phyloP scores from a whole-genome alignment of 164 flowering plant genomes.

The Stephania japonica region DNA sequence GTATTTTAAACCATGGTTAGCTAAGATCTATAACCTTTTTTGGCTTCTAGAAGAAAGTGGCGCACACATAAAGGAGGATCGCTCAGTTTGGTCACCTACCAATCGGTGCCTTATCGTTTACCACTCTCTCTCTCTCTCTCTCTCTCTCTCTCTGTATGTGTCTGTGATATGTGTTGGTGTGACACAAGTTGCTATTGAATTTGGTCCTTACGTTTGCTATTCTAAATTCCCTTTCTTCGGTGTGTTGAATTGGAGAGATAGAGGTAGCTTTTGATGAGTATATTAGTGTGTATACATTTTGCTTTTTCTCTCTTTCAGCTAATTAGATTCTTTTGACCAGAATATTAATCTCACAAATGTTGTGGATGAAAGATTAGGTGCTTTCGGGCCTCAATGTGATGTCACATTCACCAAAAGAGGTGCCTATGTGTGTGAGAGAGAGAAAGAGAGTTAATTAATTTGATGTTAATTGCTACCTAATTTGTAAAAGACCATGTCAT shows the following conservation, averaged over 20 bases:
- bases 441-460: not conserved
- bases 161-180: not conserved
- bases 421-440: too few species aligned
- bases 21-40: not conserved
- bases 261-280: not conserved
- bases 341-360: not conserved
- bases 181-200: not conserved
- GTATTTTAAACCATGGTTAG: not conserved
- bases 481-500: not conserved
- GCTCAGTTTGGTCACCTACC: not conserved
- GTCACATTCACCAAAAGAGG: not conserved
- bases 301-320: not conserved
- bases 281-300: too few species aligned
- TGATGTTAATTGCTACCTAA: not conserved
- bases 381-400: not conserved
- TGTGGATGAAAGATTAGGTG: constrained; percentile 2
- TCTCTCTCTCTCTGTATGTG: not conserved
- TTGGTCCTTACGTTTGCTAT: constrained; percentile 4
- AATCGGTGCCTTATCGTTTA: constrained; percentile 1
- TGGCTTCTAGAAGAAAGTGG: not conserved
- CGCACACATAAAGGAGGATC: not conserved
- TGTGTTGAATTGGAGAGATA: not conserved
- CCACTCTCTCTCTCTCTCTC: not conserved
- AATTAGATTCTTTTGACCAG: not conserved
- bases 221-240: not conserved